Percentiles rank a stretch among this genome's conserved stretches.
Conservation (phyloP, 768 basidiomycete genomes). For the Dendrothele bispora region DNA sequence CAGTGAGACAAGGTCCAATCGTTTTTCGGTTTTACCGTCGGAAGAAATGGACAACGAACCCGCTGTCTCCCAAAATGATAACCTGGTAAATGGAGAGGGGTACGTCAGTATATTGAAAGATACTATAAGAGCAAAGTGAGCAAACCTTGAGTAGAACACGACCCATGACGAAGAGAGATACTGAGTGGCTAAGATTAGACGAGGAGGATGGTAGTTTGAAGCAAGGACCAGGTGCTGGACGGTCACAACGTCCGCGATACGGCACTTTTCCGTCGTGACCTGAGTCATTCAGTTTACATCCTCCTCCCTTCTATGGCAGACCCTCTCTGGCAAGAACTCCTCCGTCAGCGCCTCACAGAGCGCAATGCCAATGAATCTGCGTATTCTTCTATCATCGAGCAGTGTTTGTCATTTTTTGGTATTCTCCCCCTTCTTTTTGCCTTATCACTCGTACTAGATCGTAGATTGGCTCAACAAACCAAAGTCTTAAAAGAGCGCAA, state of each 20-base stretch:
- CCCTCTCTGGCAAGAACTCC: constrained; percentile 81
- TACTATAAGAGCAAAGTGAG: neutral
- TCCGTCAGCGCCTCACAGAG: constrained; percentile 76
- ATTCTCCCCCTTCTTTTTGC: constrained; percentile 14
- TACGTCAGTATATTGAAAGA: no score
- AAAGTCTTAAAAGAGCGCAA: constrained; percentile 92
- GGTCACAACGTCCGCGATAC: no score
- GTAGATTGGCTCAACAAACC: constrained; percentile 89
- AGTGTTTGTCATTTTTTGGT: constrained; percentile 66
- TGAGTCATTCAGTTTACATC: no score
- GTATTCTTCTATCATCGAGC: constrained; percentile 85
- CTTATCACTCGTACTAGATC: constrained; percentile 52
- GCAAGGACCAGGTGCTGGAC: neutral
- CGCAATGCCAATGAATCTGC: constrained; percentile 82
- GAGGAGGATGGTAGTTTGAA: constrained; percentile 7
- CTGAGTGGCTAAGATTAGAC: constrained; percentile 17
- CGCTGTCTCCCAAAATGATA: constrained; percentile 98
- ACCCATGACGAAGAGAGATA: constrained; percentile 54
- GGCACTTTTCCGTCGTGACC: no score
- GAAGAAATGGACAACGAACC: constrained; percentile 51
- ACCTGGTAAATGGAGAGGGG: no score
- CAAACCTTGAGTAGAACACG: constrained; percentile 83
- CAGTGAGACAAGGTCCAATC: constrained; percentile 15
- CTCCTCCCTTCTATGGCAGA: constrained; percentile 58
- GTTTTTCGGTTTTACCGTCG: no score